A percentile compares a stretch with the other conserved stretches of the same genome.
Evolutionary conservation across 2,329 filamentous ascomycete species (phyloP).

Genomic region (Orbilia ellipsospora): DNA sequence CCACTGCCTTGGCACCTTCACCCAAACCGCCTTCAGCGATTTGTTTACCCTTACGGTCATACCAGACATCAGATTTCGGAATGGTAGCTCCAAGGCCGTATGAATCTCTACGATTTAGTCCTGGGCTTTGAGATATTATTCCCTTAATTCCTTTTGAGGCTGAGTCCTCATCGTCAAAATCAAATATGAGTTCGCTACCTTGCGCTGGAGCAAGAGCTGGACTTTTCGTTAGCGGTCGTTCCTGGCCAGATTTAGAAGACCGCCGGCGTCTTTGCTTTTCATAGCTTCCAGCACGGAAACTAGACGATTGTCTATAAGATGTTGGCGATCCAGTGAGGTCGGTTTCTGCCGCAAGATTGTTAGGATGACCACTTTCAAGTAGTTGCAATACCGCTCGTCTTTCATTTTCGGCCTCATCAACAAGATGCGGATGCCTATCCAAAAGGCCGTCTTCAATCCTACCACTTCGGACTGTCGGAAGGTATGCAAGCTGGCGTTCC

Average conservation of each 20-base stretch:
- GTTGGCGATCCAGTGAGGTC: slow-evolving; percentile 38
- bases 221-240: slow-evolving; percentile 73
- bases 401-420: slow-evolving; percentile 61
- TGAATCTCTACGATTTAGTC: slow-evolving; percentile 26
- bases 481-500: slow-evolving; percentile 80
- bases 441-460: slow-evolving; percentile 64
- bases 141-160: slow-evolving; percentile 29
- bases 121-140: slow-evolving; percentile 39
- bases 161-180: slow-evolving; percentile 84
- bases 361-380: slow-evolving; percentile 26
- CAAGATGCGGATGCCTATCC: slow-evolving; percentile 65
- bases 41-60: slow-evolving; percentile 62
- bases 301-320: slow-evolving; percentile 61
- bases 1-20: background rate
- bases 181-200: slow-evolving; percentile 83
- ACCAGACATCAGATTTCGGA: slow-evolving; percentile 61
- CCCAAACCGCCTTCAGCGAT: slow-evolving; percentile 46
- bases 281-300: slow-evolving; percentile 62
- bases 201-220: slow-evolving; percentile 74
- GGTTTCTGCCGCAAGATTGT: slow-evolving; percentile 15
- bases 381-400: slow-evolving; percentile 60
- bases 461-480: slow-evolving; percentile 81
- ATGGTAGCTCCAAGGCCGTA: slow-evolving; percentile 14
- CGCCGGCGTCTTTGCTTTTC: slow-evolving; percentile 60
- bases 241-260: slow-evolving; percentile 66